Evolutionary conservation across 108 stramenopile genomes (phyloP), one percentile per base, ranked within the genome.

Genomic region (Skeletonema costatum): DNA sequence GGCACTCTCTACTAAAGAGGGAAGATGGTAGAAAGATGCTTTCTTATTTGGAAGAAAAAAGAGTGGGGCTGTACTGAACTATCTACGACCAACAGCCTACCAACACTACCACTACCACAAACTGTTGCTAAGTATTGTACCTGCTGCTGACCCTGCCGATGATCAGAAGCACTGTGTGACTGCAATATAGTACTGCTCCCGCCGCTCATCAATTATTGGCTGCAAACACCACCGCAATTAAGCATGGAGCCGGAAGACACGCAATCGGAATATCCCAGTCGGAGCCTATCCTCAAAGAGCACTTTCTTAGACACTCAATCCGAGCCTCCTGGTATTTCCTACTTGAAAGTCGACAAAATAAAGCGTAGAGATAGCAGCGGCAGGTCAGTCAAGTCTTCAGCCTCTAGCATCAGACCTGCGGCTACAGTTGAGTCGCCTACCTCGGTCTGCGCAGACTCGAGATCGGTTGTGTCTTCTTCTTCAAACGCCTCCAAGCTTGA

Each of bases 291-390:
- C 65, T 61, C 66, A 25, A 71, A 42, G 50, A 51, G 59, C 65
- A 72, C 66, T 29, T 2, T 68, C 59, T 2, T 66, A 21, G 78
- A 78, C 66, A 78, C 78, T 42, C 16, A 14, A 29, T 78, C 78
- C 44, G 78, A 78, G 61, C 78, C 78, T 19, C 71, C 78, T 21
- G 71, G 78, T 42, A 72, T 42, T 60, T 36, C 31, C 3, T 65
- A 36, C 53, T 29, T 19, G 32, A 14, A 48, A 7, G 65, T 36
- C 1, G 61, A 58, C 9, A 44, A 38, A 25, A 60, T 59, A 21
- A 38, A 63, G 30, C 74, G 41, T 1, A 65, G 36, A 39, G 13
- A 30, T 29, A 64, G 69, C 14, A 51, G 13, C 36, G 51, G 42
- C 8, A 19, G 44, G 38, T 36, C 68, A 36, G 63, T 10, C n/a